A percentile compares a stretch with the other conserved stretches of the same genome.
phyloP scores from a whole-genome alignment of 2,329 filamentous ascomycete genomes.

The Pseudogymnoascus sp. region DNA sequence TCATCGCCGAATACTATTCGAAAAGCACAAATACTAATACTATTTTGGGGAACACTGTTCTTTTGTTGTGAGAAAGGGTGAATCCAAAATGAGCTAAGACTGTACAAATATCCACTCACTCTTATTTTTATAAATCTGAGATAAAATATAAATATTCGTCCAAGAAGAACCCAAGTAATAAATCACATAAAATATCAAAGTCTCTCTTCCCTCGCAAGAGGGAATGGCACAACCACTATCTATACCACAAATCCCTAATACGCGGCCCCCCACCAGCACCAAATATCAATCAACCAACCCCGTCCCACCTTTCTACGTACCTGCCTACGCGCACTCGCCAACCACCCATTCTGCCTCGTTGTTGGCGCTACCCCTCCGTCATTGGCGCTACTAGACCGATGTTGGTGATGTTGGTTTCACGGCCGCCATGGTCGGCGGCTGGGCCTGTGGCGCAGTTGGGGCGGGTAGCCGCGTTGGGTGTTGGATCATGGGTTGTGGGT shows the following conservation, averaged over 20 bases:
- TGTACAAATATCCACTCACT: not conserved
- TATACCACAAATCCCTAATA: not conserved
- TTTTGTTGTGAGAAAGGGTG: not conserved
- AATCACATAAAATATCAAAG: not conserved
- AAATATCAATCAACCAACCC: not conserved
- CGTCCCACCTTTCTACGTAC: not conserved
- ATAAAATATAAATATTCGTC: not conserved
- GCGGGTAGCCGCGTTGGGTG: not conserved
- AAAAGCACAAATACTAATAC: slow-evolving; percentile 26
- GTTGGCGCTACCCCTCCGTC: not conserved
- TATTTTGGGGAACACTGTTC: not conserved
- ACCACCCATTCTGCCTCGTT: not conserved
- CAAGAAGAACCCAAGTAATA: not conserved
- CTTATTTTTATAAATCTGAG: not conserved
- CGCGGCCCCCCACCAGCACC: not conserved
- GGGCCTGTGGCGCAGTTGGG: not conserved
- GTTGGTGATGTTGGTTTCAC: not conserved
- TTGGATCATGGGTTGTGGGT: not conserved
- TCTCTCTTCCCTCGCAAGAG: not conserved
- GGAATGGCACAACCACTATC: not conserved
- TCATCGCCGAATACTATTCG: slow-evolving; percentile 21
- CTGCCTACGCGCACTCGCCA: not conserved
- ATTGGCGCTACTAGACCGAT: not conserved
- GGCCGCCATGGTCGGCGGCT: not conserved
- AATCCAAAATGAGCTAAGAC: too few species aligned